These are phyloP conservation scores for Kokia cookei DNA, from an alignment of 441 rosid species.

Conservation along the genomic window DNA sequence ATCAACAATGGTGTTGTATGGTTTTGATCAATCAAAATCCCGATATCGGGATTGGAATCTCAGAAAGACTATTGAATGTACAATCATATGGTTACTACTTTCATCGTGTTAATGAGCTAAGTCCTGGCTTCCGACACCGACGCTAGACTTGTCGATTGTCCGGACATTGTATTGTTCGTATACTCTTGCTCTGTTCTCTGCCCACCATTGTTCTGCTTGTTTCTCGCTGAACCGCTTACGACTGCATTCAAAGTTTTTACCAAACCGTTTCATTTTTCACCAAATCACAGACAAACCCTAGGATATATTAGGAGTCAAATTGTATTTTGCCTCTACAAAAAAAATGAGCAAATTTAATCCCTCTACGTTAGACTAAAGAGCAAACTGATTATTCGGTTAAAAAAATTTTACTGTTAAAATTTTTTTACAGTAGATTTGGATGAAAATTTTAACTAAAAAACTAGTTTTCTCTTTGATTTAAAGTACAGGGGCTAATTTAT, in stretches of 20 bases:
- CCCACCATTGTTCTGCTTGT: constrained; percentile 98
- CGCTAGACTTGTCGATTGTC: constrained; percentile 59
- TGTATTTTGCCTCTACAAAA: too few species aligned
- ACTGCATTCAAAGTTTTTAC: constrained; percentile 33
- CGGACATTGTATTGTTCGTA: constrained; percentile 83
- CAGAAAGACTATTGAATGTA: constrained; percentile 27
- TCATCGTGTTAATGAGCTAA: constrained; percentile 39
- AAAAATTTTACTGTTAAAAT: too few species aligned
- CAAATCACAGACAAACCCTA: too few species aligned
- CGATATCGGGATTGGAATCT: constrained; percentile 17
- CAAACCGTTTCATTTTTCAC: neutral
- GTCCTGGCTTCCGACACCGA: constrained; percentile 62
- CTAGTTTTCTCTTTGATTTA: too few species aligned
- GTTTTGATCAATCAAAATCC: constrained; percentile 17
- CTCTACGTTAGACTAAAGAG: too few species aligned
- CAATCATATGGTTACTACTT: constrained; percentile 10
- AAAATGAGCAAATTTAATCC: too few species aligned
- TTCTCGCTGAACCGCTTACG: constrained; percentile 88
- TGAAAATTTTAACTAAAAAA: too few species aligned
- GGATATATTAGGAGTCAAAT: too few species aligned
- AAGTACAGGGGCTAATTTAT: too few species aligned
- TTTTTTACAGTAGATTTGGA: too few species aligned
- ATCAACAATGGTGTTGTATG: constrained; percentile 17
- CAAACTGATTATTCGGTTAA: too few species aligned
- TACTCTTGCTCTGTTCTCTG: constrained; percentile 85